These are phyloP conservation scores for Aureobasidium lini DNA, from an alignment of 2,329 filamentous ascomycete genomes.

Conservation along the genomic window DNA sequence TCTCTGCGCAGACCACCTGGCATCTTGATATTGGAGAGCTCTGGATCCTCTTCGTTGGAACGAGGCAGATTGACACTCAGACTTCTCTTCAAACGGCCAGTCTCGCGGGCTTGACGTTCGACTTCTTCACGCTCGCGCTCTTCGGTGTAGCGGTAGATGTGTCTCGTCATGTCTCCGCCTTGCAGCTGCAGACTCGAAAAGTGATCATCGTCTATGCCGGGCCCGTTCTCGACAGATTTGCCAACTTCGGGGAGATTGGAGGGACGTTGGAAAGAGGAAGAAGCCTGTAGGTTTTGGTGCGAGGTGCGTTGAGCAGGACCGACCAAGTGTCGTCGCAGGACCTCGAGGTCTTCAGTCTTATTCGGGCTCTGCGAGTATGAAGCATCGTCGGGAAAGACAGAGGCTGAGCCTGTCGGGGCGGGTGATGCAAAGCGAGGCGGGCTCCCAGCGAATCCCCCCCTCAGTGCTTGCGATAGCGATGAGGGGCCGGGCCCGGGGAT, in stretches of 20 bases:
- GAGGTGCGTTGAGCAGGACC: slow-evolving; percentile 48
- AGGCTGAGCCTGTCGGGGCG: slow-evolving; percentile 46
- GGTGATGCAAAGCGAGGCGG: slow-evolving; percentile 58
- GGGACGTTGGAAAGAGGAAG: slow-evolving; percentile 21
- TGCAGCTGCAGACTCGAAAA: slow-evolving; percentile 92
- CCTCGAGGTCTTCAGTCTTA: slow-evolving; percentile 80
- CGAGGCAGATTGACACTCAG: slow-evolving; percentile 78
- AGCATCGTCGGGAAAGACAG: slow-evolving; percentile 33
- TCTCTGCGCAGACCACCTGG: slow-evolving; percentile 91
- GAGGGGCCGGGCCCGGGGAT: slow-evolving; percentile 74
- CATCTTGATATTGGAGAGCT: slow-evolving; percentile 85
- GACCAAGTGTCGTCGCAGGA: slow-evolving; percentile 82
- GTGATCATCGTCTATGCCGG: slow-evolving; percentile 50
- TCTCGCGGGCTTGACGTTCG: slow-evolving; percentile 53
- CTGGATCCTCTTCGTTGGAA: slow-evolving; percentile 69
- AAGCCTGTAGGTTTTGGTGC: slow-evolving; percentile 22
- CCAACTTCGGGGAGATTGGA: slow-evolving; percentile 21
- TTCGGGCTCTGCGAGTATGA: slow-evolving; percentile 49
- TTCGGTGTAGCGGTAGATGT: slow-evolving; percentile 95
- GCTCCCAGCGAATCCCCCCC: slow-evolving; percentile 62
- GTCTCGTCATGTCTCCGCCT: slow-evolving; percentile 87
- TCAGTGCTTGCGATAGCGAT: slow-evolving; percentile 79
- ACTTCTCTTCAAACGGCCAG: slow-evolving; percentile 62
- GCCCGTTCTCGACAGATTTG: slow-evolving; percentile 19
- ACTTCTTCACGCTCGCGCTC: slow-evolving; percentile 76